Evolutionary conservation across 1,139 yeast species (phyloP), one percentile per base, ranked within the genome.

Genomic region (Suzukiozyma palmioleophila): DNA sequence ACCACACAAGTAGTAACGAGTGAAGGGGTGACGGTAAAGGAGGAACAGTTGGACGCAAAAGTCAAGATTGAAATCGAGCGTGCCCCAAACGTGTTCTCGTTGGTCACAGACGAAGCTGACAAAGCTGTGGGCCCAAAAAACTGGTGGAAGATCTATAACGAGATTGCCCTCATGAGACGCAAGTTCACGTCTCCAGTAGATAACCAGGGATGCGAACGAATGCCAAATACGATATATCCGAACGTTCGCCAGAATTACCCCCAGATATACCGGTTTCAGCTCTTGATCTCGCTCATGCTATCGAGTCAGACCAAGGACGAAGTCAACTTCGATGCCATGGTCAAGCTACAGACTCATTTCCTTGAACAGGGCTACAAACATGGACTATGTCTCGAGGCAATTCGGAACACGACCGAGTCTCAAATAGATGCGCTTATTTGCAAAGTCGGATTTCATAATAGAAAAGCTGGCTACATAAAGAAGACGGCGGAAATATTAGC

Each of bases 231-330:
- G 25, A 61, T 71, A 32, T 58, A 57, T 15, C 66, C 68, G 1
- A 53, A 55, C 9, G 48, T 69, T 11, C 50, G 53, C 38, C 33
- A 36, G 1, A 35, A 40, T 0, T 53, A 64, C 36, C 79, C 81
- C 0, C 49, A 60, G 46, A 55, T 64, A 21, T 81, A 73, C 51
- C 66, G 97, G 37, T 84, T 82, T 55, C 96, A 89, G 58, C 66
- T 87, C 29, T 65, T 90, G 33, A 69, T 88, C 0, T 81, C 95
- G 3, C 69, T 90, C 39, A 86, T 90, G 92, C 75, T 92, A 26
- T 86, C 96, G 11, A 78, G 97, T 0, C 97, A 90, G 52, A 92
- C 97, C 1, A 88, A 85, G 54, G 98, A 92, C 58, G 96, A 87
- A 54, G 79, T 82, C 27, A 90, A 86, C 47, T 85, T 73, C 39